Evolutionary conservation across 2,329 filamentous ascomycete genomes (phyloP).

Genomic region (Calycina marina): DNA sequence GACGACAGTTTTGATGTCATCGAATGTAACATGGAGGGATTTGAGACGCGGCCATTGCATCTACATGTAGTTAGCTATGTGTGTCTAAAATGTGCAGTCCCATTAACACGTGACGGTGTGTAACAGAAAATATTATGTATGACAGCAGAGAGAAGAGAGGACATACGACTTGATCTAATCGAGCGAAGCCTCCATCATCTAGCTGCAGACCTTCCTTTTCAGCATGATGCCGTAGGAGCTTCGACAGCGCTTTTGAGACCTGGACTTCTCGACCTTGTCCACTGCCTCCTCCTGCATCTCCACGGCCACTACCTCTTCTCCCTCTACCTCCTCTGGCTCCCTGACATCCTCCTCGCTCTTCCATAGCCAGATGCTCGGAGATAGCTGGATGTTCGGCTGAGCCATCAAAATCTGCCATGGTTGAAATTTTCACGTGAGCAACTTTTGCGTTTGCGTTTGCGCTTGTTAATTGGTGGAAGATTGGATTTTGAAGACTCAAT

Average conservation of each 20-base stretch:
- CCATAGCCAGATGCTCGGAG: background rate
- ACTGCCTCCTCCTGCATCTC: conserved; percentile 10
- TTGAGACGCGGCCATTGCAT: conserved; percentile 33
- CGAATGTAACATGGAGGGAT: conserved; percentile 57
- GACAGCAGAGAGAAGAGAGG: conserved; percentile 4
- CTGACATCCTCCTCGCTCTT: background rate
- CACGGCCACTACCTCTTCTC: conserved; percentile 5
- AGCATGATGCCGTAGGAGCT: conserved; percentile 23
- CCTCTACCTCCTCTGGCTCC: conserved; percentile 2
- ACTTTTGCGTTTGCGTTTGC: too few species aligned
- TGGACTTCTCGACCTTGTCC: conserved; percentile 15
- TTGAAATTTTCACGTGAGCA: too few species aligned
- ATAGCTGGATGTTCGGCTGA: background rate
- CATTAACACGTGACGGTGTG: too few species aligned
- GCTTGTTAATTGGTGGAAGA: too few species aligned
- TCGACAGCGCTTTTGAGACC: conserved; percentile 22
- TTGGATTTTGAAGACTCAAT: too few species aligned
- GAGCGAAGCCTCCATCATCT: conserved; percentile 44
- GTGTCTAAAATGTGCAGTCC: too few species aligned
- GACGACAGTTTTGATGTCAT: conserved; percentile 59
- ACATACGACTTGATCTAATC: conserved; percentile 43
- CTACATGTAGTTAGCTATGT: conserved; percentile 12
- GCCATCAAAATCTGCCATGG: too few species aligned
- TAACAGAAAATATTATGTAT: too few species aligned
- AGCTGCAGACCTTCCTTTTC: conserved; percentile 39